phyloP scores from a whole-genome alignment of 805 yeast genomes.

The Yamadazyma phyllophila region DNA sequence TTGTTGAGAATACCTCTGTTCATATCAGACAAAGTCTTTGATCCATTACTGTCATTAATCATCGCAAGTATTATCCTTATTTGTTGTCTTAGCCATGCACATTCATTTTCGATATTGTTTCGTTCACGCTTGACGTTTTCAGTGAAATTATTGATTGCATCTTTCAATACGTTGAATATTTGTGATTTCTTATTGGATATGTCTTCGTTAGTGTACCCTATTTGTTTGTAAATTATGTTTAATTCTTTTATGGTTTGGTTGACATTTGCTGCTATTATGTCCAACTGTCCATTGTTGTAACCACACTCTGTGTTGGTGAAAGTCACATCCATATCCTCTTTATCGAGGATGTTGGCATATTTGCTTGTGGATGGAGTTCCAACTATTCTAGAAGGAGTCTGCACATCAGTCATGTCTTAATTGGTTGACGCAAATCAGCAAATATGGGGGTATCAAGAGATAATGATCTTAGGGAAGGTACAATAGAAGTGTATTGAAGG shows the following conservation, averaged over 20 bases:
- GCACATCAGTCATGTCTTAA: conserved; percentile 9
- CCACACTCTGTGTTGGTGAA: background rate
- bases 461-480: background rate
- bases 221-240: conserved; percentile 47
- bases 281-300: conserved; percentile 19
- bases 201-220: conserved; percentile 55
- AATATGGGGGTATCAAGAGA: background rate
- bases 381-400: conserved; percentile 9
- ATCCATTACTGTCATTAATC: conserved; percentile 36
- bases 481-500: background rate
- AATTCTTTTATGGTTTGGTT: conserved; percentile 39
- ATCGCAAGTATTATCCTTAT: conserved; percentile 38
- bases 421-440: background rate
- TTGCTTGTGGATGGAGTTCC: conserved; percentile 5
- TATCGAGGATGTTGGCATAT: conserved; percentile 1
- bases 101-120: conserved; percentile 38
- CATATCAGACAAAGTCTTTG: conserved; percentile 18
- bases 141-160: conserved; percentile 44
- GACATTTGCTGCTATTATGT: conserved; percentile 32
- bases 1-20: conserved; percentile 34
- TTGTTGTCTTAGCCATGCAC: conserved; percentile 46
- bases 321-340: conserved; percentile 2
- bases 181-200: conserved; percentile 47
- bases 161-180: conserved; percentile 49
- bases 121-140: conserved; percentile 33